Conservation (phyloP, 768 basidiomycete genomes). For the Amanita phalloides region DNA sequence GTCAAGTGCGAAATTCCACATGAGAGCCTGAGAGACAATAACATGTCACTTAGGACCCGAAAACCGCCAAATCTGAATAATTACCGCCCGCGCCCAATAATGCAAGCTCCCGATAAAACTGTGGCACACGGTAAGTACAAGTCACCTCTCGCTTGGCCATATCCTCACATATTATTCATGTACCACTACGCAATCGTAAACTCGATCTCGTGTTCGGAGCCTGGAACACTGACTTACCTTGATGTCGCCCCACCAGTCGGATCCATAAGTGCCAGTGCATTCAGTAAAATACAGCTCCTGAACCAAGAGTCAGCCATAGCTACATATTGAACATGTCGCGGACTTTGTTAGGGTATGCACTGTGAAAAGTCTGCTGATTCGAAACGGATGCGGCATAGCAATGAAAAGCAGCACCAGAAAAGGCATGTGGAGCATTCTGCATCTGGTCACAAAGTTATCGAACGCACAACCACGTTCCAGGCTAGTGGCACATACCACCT, state of each 20-base stretch:
- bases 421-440: constrained; percentile 42
- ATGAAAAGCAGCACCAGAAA: constrained; percentile 62
- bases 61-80: neutral
- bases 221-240: constrained; percentile 32
- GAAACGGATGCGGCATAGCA: constrained; percentile 51
- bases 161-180: constrained; percentile 47
- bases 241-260: constrained; percentile 74
- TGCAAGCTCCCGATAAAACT: constrained; percentile 8
- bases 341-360: constrained; percentile 45
- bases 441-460: constrained; percentile 20
- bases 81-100: constrained; percentile 3
- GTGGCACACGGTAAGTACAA: neutral
- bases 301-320: neutral
- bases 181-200: constrained; percentile 38
- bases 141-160: neutral
- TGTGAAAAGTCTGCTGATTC: constrained; percentile 46
- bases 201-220: neutral
- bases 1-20: constrained; percentile 72
- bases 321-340: neutral
- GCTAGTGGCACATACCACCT: constrained; percentile 12
- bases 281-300: constrained; percentile 45
- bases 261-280: constrained; percentile 53
- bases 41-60: neutral
- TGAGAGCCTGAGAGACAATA: constrained; percentile 19
- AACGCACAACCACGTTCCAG: neutral